A percentile compares a stretch with the other conserved stretches of the same genome.
phyloP scores from a whole-genome alignment of 192 early-diverging fungal genomes.

The Chytriomyces hyalinus region DNA sequence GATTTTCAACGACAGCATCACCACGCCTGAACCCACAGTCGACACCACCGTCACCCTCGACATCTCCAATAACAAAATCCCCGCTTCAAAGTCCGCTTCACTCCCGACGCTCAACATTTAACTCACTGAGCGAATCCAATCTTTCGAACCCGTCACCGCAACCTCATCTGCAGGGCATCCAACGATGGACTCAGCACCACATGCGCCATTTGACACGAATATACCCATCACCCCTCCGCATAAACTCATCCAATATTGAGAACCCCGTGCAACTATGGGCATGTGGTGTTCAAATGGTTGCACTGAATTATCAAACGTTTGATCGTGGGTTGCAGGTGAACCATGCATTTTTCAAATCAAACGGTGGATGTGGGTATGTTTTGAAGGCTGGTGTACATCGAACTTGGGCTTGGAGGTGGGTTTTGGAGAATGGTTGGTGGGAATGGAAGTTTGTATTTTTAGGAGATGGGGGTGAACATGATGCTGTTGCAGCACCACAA shows the following conservation, averaged over 20 bases:
- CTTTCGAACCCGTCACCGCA: background rate
- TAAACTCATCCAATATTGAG: constrained; percentile 84
- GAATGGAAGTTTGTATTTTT: background rate
- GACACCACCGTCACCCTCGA: background rate
- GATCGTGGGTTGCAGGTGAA: constrained; percentile 85
- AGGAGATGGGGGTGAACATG: background rate
- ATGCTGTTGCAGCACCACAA: background rate
- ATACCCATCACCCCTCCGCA: constrained; percentile 81
- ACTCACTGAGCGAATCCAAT: background rate
- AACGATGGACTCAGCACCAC: constrained; percentile 1
- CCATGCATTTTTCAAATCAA: constrained; percentile 79
- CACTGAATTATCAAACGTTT: constrained; percentile 86
- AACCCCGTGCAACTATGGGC: constrained; percentile 79
- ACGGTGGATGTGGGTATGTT: constrained; percentile 79
- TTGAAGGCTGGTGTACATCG: constrained; percentile 62
- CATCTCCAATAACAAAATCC: background rate
- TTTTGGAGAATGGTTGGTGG: background rate
- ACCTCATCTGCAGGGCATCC: background rate
- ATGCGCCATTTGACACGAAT: constrained; percentile 65
- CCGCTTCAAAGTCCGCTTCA: background rate
- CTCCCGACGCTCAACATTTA: background rate
- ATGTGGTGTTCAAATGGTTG: constrained; percentile 83
- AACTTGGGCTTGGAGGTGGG: constrained; percentile 31
- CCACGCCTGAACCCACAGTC: background rate
- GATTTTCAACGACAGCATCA: background rate